Conservation (phyloP, 2,329 filamentous ascomycete genomes). For the Chaetomiaceae sp. region DNA sequence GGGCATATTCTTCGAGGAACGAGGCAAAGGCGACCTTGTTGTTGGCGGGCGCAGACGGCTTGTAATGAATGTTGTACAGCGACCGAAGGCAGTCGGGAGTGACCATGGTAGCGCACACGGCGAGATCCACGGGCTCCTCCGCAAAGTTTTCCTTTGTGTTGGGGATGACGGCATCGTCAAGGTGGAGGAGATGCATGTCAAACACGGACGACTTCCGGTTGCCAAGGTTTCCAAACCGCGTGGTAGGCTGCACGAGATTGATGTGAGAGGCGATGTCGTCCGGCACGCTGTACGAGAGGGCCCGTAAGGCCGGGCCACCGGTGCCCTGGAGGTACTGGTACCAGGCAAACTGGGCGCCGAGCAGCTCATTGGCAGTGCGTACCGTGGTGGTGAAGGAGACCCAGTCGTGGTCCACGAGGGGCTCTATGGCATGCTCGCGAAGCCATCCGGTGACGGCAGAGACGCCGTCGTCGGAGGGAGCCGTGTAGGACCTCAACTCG, state of each 20-base stretch:
- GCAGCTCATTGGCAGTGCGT: conserved; percentile 47
- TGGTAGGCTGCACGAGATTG: conserved; percentile 62
- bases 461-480: conserved; percentile 45
- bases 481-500: conserved; percentile 50
- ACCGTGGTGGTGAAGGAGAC: conserved; percentile 53
- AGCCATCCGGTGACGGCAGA: conserved; percentile 53
- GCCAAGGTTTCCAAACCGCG: conserved; percentile 50
- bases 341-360: conserved; percentile 53
- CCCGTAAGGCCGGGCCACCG: conserved; percentile 43
- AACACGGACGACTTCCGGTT: conserved; percentile 37
- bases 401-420: conserved; percentile 53
- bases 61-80: conserved; percentile 45
- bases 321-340: conserved; percentile 44
- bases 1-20: conserved; percentile 46
- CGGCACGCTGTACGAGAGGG: conserved; percentile 57
- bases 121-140: conserved; percentile 13
- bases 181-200: conserved; percentile 30
- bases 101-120: conserved; percentile 36
- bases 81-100: conserved; percentile 45
- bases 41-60: conserved; percentile 15
- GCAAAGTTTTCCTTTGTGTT: conserved; percentile 10
- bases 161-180: conserved; percentile 10
- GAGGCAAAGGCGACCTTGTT: conserved; percentile 37
- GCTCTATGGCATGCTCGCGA: conserved; percentile 41
- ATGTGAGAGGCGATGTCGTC: conserved; percentile 48